Evolutionary conservation across 2,329 filamentous ascomycete species (phyloP).

Genomic region (Cryphonectria nitschkei): DNA sequence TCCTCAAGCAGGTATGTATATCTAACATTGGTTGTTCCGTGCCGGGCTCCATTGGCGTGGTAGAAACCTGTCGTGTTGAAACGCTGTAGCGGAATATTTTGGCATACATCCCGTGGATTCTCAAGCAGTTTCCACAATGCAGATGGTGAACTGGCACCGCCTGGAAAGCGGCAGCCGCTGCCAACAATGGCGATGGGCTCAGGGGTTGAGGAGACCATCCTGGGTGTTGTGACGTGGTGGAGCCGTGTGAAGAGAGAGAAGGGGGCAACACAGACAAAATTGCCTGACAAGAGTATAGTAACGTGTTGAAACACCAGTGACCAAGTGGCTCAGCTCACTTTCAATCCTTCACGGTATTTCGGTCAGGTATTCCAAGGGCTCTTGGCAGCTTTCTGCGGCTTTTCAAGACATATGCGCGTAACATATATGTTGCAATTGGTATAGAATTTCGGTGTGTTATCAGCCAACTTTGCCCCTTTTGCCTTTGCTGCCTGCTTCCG

Average conservation of each 20-base stretch:
- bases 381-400: not conserved
- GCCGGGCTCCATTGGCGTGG: constrained; percentile 34
- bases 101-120: constrained; percentile 32
- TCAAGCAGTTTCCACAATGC: constrained; percentile 41
- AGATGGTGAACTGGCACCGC: constrained; percentile 38
- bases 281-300: not conserved
- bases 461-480: not conserved
- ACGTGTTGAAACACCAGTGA: not conserved
- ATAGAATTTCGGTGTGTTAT: not conserved
- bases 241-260: not conserved
- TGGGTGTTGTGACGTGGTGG: not conserved
- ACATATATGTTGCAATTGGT: not conserved
- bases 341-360: not conserved
- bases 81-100: constrained; percentile 32
- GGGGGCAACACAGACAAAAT: too few relatives aligned
- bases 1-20: constrained; percentile 30
- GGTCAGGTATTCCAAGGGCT: not conserved
- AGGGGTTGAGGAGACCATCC: not conserved
- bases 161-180: constrained; percentile 44
- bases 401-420: not conserved
- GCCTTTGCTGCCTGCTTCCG: not conserved
- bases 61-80: constrained; percentile 34
- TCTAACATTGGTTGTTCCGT: constrained; percentile 35
- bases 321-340: not conserved
- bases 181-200: constrained; percentile 48